Evolutionary conservation across 108 stramenopile genomes (phyloP), one percentile per base, ranked within the genome.

Genomic region (Cyclostephanos tholiformis): DNA sequence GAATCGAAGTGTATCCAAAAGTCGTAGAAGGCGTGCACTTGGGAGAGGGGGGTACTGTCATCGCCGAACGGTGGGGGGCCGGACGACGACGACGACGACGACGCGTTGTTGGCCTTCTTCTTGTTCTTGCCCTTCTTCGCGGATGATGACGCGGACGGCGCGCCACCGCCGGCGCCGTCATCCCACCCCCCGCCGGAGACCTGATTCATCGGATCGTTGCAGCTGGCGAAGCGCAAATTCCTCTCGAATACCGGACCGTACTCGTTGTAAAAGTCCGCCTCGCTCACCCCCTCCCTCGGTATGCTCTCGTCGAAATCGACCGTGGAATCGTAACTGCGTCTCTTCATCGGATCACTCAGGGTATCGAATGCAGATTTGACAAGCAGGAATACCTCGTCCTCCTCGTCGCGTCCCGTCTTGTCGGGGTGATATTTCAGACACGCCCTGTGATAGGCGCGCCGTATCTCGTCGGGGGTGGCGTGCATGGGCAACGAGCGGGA

Each of bases 331-430:
- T 98, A 99, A 9, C 90, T 88, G 22, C 91, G 84, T 19, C 91
- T 84, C 79, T 96, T 97, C 43, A 64, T 72, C 25, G 71, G 71
- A 81, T 98, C 90, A 43, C 69, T 76, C 61, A 99, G 70, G 0
- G 91, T 95, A 59, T 99, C 97, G 67, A 91, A 97, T 12, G 98
- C 99, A 16, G 92, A 86, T 82, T 98, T 97, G 43, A 99, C 95
- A 39, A 89, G 84, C 56, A 99, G 82, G 74, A 99, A 99, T 8
- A 98, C 95, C 43, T 83, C 84, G 77, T 97, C 97, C 65, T 96
- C 94, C 46, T 95, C 92, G 4, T 87, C 95, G 17, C 87, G 79
- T 7, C 93, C 92, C 20, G 88, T 90, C 72, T 96, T 96, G 63
- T 96, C 95, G 6, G 95, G 95, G 70, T 96, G 95, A 69, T 95